A percentile compares a stretch with the other conserved stretches of the same genome.
phyloP scores from a whole-genome alignment of 805 yeast genomes.

The Saccharomycopsis capsularis region DNA sequence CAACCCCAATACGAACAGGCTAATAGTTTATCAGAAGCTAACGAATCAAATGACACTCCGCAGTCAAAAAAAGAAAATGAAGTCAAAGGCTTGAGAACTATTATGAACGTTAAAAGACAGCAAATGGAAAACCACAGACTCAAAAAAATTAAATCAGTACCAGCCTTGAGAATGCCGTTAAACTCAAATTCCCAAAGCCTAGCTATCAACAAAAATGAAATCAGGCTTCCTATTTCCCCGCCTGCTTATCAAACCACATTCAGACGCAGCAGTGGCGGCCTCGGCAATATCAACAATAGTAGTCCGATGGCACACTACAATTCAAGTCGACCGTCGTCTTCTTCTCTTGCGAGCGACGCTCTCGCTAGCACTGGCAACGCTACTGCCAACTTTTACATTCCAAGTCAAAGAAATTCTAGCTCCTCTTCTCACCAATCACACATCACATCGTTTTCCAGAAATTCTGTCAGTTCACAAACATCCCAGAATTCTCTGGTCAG shows the following conservation, averaged over 20 bases:
- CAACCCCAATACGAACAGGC: no score
- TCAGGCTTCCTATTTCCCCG: slow-evolving; percentile 4
- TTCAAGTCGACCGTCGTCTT: neutral
- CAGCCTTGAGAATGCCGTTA: slow-evolving; percentile 5
- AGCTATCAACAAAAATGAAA: neutral
- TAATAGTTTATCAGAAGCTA: neutral
- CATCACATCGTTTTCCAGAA: neutral
- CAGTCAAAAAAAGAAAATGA: neutral
- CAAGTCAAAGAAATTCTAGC: neutral
- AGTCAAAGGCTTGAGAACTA: slow-evolving; percentile 7
- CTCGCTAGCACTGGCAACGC: neutral
- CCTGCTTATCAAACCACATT: slow-evolving; percentile 3
- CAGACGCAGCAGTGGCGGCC: neutral
- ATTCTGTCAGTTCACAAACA: slow-evolving; percentile 2
- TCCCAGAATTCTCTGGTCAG: slow-evolving; percentile 6
- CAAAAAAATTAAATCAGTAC: slow-evolving; percentile 15
- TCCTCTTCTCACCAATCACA: neutral
- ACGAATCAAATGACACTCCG: neutral
- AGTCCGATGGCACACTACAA: neutral
- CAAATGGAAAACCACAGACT: slow-evolving; percentile 5
- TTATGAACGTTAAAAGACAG: slow-evolving; percentile 10
- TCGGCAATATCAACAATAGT: neutral
- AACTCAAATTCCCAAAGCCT: neutral
- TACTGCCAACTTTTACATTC: neutral
- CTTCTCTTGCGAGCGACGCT: neutral